A percentile compares a stretch with the other conserved stretches of the same genome.
phyloP scores from a whole-genome alignment of 495 filamentous ascomycete genomes.

The Aspergillus heteromorphus region DNA sequence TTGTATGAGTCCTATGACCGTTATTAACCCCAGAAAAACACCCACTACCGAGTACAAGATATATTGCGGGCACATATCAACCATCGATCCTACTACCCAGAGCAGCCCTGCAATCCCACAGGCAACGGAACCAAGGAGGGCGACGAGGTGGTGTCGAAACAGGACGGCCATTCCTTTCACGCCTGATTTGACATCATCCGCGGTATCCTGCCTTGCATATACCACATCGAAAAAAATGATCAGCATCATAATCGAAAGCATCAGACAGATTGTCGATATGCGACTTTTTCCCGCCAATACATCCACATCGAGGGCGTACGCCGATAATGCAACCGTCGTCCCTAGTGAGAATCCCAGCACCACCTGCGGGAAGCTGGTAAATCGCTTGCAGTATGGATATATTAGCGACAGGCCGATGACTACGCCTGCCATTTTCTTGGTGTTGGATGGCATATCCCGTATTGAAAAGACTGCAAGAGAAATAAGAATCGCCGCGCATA shows the following conservation, averaged over 20 bases:
- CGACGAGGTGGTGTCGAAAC: conserved; percentile 11
- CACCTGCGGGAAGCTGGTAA: neutral
- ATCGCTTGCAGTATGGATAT: neutral
- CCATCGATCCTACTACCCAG: neutral
- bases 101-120: neutral
- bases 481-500: conserved; percentile 19
- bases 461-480: neutral
- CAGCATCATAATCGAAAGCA: neutral
- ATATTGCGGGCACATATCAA: neutral
- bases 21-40: neutral
- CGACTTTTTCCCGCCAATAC: no score
- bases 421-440: neutral
- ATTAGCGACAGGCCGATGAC: neutral
- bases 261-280: neutral
- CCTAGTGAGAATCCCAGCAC: neutral
- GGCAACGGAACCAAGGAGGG: neutral
- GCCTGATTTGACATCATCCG: conserved; percentile 38
- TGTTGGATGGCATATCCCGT: neutral
- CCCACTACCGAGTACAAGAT: neutral
- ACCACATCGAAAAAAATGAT: conserved; percentile 39
- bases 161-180: conserved; percentile 34
- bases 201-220: conserved; percentile 37
- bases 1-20: neutral
- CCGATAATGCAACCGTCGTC: neutral
- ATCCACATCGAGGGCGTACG: neutral